These are phyloP conservation scores for Aspergillus melleus DNA, from an alignment of 2,329 filamentous ascomycete genomes.

Conservation along the genomic window DNA sequence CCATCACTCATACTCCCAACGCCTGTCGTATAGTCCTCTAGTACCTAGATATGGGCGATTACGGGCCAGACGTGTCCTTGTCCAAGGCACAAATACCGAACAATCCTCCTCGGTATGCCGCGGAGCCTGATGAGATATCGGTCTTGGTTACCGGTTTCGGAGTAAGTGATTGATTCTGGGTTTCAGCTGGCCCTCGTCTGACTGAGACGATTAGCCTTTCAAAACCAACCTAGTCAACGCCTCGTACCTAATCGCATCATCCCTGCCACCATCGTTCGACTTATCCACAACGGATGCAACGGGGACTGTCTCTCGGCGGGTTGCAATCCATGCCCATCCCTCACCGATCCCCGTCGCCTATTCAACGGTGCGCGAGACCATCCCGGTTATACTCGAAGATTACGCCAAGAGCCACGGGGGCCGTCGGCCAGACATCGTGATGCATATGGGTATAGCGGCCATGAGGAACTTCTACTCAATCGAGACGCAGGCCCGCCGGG, in stretches of 20 bases:
- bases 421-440: conserved; percentile 60
- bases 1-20: neutral
- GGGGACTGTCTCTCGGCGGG: conserved; percentile 27
- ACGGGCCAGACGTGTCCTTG: conserved; percentile 21
- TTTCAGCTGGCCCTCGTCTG: neutral
- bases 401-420: conserved; percentile 41
- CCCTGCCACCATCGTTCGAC: conserved; percentile 66
- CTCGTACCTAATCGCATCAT: conserved; percentile 73
- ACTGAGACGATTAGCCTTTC: conserved; percentile 63
- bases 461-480: conserved; percentile 67
- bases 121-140: conserved; percentile 29
- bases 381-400: conserved; percentile 63
- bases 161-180: conserved; percentile 19
- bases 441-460: conserved; percentile 80
- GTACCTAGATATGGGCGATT: conserved; percentile 34
- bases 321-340: conserved; percentile 55
- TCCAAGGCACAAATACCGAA: conserved; percentile 15
- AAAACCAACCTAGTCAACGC: conserved; percentile 73
- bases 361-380: conserved; percentile 59
- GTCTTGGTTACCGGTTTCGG: conserved; percentile 40
- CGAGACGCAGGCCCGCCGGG: conserved; percentile 69
- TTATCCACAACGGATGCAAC: conserved; percentile 26
- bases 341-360: conserved; percentile 72
- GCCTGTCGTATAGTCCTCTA: neutral
- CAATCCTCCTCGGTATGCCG: conserved; percentile 14